Evolutionary conservation across 768 basidiomycete species (phyloP).

Genomic region (Psilocybe cyanescens): DNA sequence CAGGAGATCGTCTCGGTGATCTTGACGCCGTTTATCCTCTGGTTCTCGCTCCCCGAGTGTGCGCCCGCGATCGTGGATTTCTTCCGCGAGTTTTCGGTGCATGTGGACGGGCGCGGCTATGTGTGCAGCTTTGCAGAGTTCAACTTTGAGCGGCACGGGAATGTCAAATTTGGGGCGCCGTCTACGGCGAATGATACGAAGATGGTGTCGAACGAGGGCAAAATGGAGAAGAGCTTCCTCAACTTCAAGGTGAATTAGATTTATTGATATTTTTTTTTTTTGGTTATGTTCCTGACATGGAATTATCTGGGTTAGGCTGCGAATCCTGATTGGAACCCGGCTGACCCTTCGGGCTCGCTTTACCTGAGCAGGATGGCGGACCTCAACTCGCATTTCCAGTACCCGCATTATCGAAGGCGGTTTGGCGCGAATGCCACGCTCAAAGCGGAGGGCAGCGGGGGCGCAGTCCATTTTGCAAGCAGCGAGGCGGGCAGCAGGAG

Average conservation of each 20-base stretch:
- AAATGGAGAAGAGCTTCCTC: conserved; percentile 99
- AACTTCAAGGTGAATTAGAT: conserved; percentile 74
- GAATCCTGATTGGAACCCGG: conserved; percentile 94
- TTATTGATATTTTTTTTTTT: neutral
- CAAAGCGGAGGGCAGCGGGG: conserved; percentile 15
- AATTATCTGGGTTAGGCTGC: conserved; percentile 58
- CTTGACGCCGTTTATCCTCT: conserved; percentile 91
- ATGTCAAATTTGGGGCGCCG: conserved; percentile 94
- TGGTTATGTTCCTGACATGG: neutral
- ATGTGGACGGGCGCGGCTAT: conserved; percentile 95
- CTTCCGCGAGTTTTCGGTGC: conserved; percentile 97
- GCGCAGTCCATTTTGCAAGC: conserved; percentile 34
- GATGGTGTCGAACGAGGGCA: conserved; percentile 88
- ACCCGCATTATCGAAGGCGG: conserved; percentile 41
- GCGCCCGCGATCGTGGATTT: conserved; percentile 95
- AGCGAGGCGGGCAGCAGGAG: conserved; percentile 15
- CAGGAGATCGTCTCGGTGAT: conserved; percentile 92
- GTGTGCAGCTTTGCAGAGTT: conserved; percentile 99
- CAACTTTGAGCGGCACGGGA: conserved; percentile 94
- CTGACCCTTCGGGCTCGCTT: conserved; percentile 88
- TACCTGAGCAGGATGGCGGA: conserved; percentile 88
- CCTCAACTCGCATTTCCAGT: conserved; percentile 52
- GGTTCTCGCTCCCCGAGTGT: conserved; percentile 89
- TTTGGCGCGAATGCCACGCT: conserved; percentile 3
- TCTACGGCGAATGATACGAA: conserved; percentile 62